Evolutionary conservation across 2,329 filamentous ascomycete genomes (phyloP).

Genomic region (Xylaria sp.): DNA sequence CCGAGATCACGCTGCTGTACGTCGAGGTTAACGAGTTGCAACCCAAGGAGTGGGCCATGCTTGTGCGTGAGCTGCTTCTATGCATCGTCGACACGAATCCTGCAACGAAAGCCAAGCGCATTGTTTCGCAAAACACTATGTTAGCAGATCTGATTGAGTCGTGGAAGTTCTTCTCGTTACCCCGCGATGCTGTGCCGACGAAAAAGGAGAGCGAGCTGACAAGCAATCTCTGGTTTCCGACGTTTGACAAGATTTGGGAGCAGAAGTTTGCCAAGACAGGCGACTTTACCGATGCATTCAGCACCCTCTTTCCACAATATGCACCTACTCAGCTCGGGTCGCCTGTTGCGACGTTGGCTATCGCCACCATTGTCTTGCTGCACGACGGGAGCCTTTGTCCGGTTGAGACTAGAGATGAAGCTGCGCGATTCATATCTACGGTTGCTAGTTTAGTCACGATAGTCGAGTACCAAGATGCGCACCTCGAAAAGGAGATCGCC

Average conservation of each 20-base stretch:
- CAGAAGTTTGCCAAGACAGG: slow-evolving; percentile 17
- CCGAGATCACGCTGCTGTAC: slow-evolving; percentile 36
- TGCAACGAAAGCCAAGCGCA: slow-evolving; percentile 26
- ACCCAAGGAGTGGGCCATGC: slow-evolving; percentile 31
- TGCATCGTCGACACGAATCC: slow-evolving; percentile 25
- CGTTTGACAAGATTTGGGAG: slow-evolving; percentile 22
- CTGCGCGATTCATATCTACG: slow-evolving; percentile 26
- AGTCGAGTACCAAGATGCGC: slow-evolving; percentile 18
- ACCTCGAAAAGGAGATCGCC: slow-evolving; percentile 17
- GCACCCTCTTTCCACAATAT: slow-evolving; percentile 34
- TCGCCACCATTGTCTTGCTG: slow-evolving; percentile 37
- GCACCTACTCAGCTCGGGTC: slow-evolving; percentile 21
- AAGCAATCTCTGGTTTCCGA: slow-evolving; percentile 31
- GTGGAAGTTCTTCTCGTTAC: slow-evolving; percentile 38
- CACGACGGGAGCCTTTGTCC: slow-evolving; percentile 30
- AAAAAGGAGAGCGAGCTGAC: slow-evolving; percentile 18
- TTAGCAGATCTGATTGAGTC: slow-evolving; percentile 38
- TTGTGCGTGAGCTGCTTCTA: slow-evolving; percentile 34
- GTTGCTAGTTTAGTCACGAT: slow-evolving; percentile 25
- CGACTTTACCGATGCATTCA: slow-evolving; percentile 31
- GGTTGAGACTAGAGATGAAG: slow-evolving; percentile 16
- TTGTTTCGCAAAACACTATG: slow-evolving; percentile 30
- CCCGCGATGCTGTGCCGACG: slow-evolving; percentile 18
- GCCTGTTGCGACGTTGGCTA: slow-evolving; percentile 32
- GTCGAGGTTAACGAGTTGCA: slow-evolving; percentile 33